A percentile compares a stretch with the other conserved stretches of the same genome.
These are phyloP conservation scores for Cetradonia linearis DNA, from an alignment of 495 filamentous ascomycete species.

Conservation along the genomic window DNA sequence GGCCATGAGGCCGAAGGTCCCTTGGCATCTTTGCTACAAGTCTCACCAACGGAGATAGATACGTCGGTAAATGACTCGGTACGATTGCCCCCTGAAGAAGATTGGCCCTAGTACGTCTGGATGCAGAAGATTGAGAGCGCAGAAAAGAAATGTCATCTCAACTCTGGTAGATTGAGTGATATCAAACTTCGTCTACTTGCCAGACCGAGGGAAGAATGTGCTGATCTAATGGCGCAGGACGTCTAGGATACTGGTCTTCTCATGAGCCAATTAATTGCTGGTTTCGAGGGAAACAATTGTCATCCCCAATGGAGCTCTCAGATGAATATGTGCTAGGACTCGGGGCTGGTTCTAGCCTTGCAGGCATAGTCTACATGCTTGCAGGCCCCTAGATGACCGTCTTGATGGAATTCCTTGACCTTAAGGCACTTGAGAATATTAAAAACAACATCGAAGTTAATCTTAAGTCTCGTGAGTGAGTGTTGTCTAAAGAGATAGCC, in stretches of 20 bases:
- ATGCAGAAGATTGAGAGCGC: background rate
- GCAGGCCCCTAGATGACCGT: background rate
- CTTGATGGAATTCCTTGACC: background rate
- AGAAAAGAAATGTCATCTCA: background rate
- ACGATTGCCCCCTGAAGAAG: background rate
- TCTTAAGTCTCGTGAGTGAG: background rate
- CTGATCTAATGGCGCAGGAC: background rate
- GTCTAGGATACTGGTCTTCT: slow-evolving; percentile 1
- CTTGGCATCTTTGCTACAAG: background rate
- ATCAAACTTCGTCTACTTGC: background rate
- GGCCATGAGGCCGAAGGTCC: background rate
- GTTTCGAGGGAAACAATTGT: background rate
- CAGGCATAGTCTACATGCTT: background rate
- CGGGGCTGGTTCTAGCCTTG: background rate
- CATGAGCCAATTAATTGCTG: background rate
- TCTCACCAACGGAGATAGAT: background rate
- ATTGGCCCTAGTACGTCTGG: background rate
- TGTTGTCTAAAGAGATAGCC: background rate
- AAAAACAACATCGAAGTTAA: background rate
- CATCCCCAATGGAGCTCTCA: background rate
- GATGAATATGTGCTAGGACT: background rate
- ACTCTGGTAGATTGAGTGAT: background rate
- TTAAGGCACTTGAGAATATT: background rate
- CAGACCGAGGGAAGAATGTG: background rate
- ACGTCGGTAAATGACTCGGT: background rate